phyloP scores from a whole-genome alignment of 768 basidiomycete genomes.

The Phanerochaete carnosa region DNA sequence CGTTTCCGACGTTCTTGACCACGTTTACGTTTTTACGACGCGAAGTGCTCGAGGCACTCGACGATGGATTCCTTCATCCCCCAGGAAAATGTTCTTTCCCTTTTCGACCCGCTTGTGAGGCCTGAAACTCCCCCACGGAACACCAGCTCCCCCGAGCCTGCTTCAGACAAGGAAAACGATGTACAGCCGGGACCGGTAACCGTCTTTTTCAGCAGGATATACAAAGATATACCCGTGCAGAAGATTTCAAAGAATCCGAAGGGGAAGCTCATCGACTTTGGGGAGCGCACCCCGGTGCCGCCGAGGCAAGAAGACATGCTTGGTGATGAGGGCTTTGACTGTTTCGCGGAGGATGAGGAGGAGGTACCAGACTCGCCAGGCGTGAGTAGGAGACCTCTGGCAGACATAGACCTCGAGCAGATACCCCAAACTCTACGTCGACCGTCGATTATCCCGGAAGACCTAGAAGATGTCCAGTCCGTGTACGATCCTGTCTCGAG shows the following conservation, averaged over 20 bases:
- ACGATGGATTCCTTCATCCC: constrained; percentile 14
- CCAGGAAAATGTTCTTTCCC: constrained; percentile 28
- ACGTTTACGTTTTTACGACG: too few species aligned
- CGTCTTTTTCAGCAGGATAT: constrained; percentile 30
- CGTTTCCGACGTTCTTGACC: too few species aligned
- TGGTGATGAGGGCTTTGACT: constrained; percentile 8
- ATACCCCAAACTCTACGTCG: not conserved
- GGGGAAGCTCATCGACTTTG: constrained; percentile 31
- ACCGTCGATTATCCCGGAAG: not conserved
- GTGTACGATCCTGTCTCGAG: constrained; percentile 5
- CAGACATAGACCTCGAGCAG: constrained; percentile 18
- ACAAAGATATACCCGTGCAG: constrained; percentile 8
- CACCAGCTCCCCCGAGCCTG: constrained; percentile 23
- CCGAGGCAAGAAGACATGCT: constrained; percentile 12
- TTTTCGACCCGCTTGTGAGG: constrained; percentile 30
- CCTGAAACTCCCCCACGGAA: constrained; percentile 26
- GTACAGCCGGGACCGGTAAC: constrained; percentile 22
- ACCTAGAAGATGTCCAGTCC: not conserved
- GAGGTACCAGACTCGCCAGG: not conserved
- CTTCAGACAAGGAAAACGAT: constrained; percentile 33
- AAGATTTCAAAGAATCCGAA: constrained; percentile 18
- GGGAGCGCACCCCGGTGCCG: constrained; percentile 16
- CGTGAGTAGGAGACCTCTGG: constrained; percentile 16
- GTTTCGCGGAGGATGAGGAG: not conserved
- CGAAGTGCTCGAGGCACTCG: not conserved